phyloP scores from a whole-genome alignment of 768 basidiomycete species.

The Favolaschia claudopus region DNA sequence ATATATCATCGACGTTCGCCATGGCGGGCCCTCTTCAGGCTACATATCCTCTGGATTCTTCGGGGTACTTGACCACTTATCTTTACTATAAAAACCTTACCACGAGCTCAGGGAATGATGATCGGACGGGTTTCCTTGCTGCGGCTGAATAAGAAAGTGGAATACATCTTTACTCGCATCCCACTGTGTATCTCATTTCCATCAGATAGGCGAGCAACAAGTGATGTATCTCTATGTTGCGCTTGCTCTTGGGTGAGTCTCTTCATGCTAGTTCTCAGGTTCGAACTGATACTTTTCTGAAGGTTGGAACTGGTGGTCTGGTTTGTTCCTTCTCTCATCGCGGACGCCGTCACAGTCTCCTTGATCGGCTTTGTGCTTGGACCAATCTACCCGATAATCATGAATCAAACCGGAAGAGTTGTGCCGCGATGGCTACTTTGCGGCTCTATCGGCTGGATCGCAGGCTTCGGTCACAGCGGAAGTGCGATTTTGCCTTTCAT shows the following conservation, averaged over 20 bases:
- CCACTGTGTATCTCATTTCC: neutral
- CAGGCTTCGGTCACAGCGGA: constrained; percentile 72
- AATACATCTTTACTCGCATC: neutral
- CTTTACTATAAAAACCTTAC: neutral
- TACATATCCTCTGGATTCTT: constrained; percentile 59
- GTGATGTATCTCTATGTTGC: constrained; percentile 58
- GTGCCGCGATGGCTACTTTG: constrained; percentile 74
- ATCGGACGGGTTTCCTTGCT: constrained; percentile 60
- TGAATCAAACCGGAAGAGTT: constrained; percentile 72
- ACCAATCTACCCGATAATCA: constrained; percentile 76
- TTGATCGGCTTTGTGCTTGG: constrained; percentile 72
- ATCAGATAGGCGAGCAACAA: constrained; percentile 58
- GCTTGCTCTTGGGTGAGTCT: constrained; percentile 55
- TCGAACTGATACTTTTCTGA: neutral
- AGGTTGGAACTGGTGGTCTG: constrained; percentile 73
- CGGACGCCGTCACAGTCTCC: constrained; percentile 66
- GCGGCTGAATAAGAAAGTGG: constrained; percentile 62
- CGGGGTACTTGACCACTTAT: neutral
- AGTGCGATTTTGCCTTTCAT: constrained; percentile 75
- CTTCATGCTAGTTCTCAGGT: neutral
- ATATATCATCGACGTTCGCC: constrained; percentile 49
- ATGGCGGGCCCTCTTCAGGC: constrained; percentile 53
- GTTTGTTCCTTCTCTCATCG: constrained; percentile 70
- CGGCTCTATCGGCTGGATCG: constrained; percentile 70
- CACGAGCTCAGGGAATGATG: constrained; percentile 53